Percentiles rank a stretch among this genome's conserved stretches.
phyloP scores from a whole-genome alignment of 345 rosid genomes.

The Salix purpurea region DNA sequence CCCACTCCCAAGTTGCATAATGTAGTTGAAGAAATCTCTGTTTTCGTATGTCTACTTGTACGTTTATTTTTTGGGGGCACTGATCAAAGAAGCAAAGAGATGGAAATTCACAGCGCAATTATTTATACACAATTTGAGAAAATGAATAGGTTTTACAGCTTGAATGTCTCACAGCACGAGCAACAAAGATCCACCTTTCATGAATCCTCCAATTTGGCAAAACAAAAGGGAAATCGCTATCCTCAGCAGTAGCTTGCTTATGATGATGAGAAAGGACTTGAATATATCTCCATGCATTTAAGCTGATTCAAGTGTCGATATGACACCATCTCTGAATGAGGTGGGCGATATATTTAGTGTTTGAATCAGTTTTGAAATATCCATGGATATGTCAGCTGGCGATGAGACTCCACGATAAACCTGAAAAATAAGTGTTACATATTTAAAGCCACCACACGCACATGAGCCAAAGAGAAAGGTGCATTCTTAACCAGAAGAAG shows the following conservation, averaged over 20 bases:
- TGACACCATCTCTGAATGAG: conserved; percentile 60
- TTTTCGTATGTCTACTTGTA: too few relatives aligned
- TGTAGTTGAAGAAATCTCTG: too few relatives aligned
- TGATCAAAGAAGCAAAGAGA: not conserved
- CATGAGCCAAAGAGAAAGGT: not conserved
- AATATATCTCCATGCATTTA: not conserved
- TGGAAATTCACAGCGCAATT: not conserved
- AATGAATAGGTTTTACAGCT: not conserved
- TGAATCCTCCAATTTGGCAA: not conserved
- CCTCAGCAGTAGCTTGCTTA: not conserved
- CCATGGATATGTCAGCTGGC: conserved; percentile 91
- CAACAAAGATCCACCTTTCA: not conserved
- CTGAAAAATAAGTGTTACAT: conserved; percentile 27
- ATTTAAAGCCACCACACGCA: not conserved
- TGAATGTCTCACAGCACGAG: not conserved
- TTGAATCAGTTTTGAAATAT: conserved; percentile 58
- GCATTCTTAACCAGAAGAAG: not conserved
- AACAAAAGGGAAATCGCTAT: not conserved
- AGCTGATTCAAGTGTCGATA: conserved; percentile 47
- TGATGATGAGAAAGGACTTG: not conserved
- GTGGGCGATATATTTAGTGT: conserved; percentile 47
- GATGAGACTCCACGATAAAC: conserved; percentile 70
- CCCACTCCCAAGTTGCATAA: too few relatives aligned
- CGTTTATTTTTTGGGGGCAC: too few relatives aligned
- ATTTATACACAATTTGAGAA: not conserved